phyloP scores from a whole-genome alignment of 192 early-diverging fungal species.

The Cladochytrium replicatum region DNA sequence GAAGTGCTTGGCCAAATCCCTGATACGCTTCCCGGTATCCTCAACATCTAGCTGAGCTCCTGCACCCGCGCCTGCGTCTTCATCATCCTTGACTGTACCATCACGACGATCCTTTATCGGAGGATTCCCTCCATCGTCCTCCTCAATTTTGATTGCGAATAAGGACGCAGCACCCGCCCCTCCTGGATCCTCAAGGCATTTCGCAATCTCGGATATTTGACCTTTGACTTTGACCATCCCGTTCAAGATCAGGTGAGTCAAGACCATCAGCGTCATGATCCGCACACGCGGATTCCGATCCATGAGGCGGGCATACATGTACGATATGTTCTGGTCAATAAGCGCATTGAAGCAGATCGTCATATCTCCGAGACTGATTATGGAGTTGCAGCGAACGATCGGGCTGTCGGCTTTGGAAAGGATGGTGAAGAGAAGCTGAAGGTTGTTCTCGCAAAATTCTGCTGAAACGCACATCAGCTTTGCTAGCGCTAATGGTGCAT shows the following conservation, averaged over 20 bases:
- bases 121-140: no score
- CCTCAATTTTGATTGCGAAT: no score
- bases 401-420: constrained; percentile 75
- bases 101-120: no score
- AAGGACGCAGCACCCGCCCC: no score
- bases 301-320: constrained; percentile 80
- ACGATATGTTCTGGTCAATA: constrained; percentile 92
- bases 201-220: constrained; percentile 96
- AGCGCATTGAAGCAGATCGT: constrained; percentile 93
- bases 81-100: no score
- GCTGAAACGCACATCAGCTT: constrained; percentile 97
- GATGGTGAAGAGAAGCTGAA: constrained; percentile 84
- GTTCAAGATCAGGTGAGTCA: constrained; percentile 95
- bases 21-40: constrained; percentile 71
- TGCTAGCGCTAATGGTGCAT: constrained; percentile 75
- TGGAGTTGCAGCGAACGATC: constrained; percentile 83
- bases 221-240: constrained; percentile 99
- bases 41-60: no score
- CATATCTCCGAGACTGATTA: constrained; percentile 97
- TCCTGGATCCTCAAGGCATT: constrained; percentile 89
- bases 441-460: constrained; percentile 85
- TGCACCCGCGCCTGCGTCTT: no score
- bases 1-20: constrained; percentile 88
- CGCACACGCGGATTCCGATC: constrained; percentile 76
- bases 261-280: constrained; percentile 97